Evolutionary conservation across 805 yeast species (phyloP), one percentile per base, ranked within the genome.

Genomic region (Nakazawaea ernobii): DNA sequence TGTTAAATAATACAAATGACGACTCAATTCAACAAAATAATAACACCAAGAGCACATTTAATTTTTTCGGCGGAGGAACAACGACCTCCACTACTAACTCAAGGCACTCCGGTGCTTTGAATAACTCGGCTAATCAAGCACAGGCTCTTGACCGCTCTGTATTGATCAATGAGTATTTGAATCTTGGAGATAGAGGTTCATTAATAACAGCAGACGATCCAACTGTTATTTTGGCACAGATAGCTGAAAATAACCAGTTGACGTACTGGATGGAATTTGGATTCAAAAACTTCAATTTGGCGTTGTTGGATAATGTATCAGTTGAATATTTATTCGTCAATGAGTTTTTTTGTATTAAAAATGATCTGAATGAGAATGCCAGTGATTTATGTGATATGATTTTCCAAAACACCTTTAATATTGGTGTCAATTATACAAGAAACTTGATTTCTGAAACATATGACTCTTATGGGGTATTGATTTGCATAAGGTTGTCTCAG

Each of bases 401-500:
- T 2, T 82, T 82, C 56, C 69, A 68, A 32, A 77, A 78, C 2
- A 74, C 84, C 0, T 77, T 77, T 47, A 67, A 66, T 8, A 55
- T 75, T 30, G 81, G 86, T 2, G 61, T 70, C 20, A 65, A 61
- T 13, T 79, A 75, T 58, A 70, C 84, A 9, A 70, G 71, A 46
- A 56, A 53, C 49, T 51, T 74, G 50, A 48, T 64, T 55, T 43
- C 61, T 59, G 58, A 62, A 4, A 71, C 79, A 1, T 82, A 70
- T 58, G 99, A 94, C 61, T 77, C 82, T 1, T 86, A 82, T 62
- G 97, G 96, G 0, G 69, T 89, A 2, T 66, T 94, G 40, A 72
- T 90, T 6, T 77, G 86, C 56, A 86, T 92, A 29, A 70, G 96
- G 44, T 63, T 89, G 29, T 71, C 82, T 1, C 91, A 87, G 52